Base-by-base conservation (phyloP, 352 stramenopile species). In the Pythium vanterpoolii region DNA sequence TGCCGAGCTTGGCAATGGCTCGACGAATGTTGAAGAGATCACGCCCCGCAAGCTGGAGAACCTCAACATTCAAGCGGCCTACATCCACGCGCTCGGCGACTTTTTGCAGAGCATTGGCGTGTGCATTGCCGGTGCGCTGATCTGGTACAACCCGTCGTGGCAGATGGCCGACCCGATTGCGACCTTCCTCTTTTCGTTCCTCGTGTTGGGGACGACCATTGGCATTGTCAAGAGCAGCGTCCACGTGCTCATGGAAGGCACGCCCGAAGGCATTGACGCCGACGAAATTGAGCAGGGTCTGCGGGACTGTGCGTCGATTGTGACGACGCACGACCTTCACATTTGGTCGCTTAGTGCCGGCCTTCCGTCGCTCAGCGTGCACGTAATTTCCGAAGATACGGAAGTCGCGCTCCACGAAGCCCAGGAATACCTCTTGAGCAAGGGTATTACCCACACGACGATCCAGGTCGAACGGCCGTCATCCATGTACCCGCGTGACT, bases 51-150 rank as follows among this genome's bases (percentile, higher is more conserved):
- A 73, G 36, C 81, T 86, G 56, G 74, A 90, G 57, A 98, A 98
- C 68, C 86, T 98, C 46, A 98, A 98, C 62, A 80, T 99, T 16
- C 78, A 89, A 18, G 96, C 97, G n/a, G 96, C 97, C 5, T 98
- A 98, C 73, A 89, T 99, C 57, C 97, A 99, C 72, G 97, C 97
- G 2, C 72, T 99, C 10, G 96, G 93, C 4, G 97, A 99, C 74
- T 92, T 99, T 49, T 74, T 98, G 31, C 97, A 99, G 77, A 98
- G 86, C 57, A 68, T 98, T 14, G 94, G 95, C n/a, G 97, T 99
- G 8, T 93, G 98, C 48, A 70, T 99, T 43, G 96, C 96, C 5
- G 97, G 96, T 10, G 74, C 90, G n/a, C 62, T 99, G 30, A 99
- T 99, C 73, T 99, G 96, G 96, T 97, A 88, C 68, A 96, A 98